Conservation (phyloP, 345 rosid genomes). For the Gossypioides kirkii region DNA sequence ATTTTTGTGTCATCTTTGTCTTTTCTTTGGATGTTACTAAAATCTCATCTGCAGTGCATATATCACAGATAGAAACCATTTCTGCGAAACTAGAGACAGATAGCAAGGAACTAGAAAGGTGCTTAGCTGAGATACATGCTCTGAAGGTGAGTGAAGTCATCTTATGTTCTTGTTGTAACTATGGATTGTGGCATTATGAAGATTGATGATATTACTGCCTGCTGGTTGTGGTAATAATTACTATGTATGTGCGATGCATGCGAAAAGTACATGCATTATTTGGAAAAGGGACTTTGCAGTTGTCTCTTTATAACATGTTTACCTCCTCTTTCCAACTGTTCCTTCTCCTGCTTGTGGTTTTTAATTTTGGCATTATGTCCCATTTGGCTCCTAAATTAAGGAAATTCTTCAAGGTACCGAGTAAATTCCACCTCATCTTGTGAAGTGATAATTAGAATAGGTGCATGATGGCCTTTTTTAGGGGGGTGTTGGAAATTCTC, state of each 20-base stretch:
- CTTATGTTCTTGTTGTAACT: conserved; percentile 5
- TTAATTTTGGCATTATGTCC: not conserved
- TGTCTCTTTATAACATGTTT: not conserved
- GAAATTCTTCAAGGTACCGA: not conserved
- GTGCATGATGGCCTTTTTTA: not conserved
- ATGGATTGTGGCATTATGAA: not conserved
- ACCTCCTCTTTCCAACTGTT: not conserved
- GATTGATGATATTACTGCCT: not conserved
- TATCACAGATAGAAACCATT: conserved; percentile 47
- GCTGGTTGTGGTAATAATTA: not conserved
- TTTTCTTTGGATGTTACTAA: not conserved
- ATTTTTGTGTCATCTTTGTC: conserved; percentile 16
- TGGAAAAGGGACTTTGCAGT: not conserved
- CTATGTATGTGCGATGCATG: not conserved
- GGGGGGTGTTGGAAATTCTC: not conserved
- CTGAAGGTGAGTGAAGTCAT: conserved; percentile 47
- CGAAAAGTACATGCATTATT: not conserved
- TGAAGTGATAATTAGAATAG: not conserved
- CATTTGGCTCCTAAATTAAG: not conserved
- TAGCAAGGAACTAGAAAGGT: conserved; percentile 39
- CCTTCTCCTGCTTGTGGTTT: not conserved
- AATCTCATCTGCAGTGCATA: conserved; percentile 16
- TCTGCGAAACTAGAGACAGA: conserved; percentile 61
- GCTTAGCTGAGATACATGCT: conserved; percentile 59
- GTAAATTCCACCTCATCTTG: not conserved